A percentile compares a stretch with the other conserved stretches of the same genome.
phyloP scores from a whole-genome alignment of 2,329 filamentous ascomycete species.

The Ophiostoma montium region DNA sequence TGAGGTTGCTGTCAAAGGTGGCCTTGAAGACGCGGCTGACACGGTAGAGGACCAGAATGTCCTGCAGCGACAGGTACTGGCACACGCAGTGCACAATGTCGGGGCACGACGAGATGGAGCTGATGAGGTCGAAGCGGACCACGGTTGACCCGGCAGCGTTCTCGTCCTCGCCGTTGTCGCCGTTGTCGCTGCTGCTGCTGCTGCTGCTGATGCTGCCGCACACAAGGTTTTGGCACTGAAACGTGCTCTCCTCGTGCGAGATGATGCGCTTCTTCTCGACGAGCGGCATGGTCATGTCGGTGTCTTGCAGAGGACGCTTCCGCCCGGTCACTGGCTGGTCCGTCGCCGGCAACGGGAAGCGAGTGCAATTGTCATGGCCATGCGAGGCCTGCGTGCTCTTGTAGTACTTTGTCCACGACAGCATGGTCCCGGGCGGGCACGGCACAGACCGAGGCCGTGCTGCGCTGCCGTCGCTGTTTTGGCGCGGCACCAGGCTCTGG shows the following conservation, averaged over 20 bases:
- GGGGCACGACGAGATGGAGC: slow-evolving; percentile 27
- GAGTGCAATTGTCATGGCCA: too few species aligned
- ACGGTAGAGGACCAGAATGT: slow-evolving; percentile 50
- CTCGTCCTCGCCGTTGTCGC: not conserved
- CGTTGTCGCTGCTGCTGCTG: not conserved
- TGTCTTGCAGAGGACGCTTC: not conserved
- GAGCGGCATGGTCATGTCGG: not conserved
- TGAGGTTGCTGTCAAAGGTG: slow-evolving; percentile 44
- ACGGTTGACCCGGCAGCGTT: not conserved
- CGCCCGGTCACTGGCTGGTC: too few species aligned
- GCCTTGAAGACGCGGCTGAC: slow-evolving; percentile 49
- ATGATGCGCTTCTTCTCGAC: not conserved
- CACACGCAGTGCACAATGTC: slow-evolving; percentile 42
- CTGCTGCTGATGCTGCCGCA: too few species aligned
- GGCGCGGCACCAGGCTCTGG: slow-evolving; percentile 4
- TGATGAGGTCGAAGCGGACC: slow-evolving; percentile 27
- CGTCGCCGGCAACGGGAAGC: too few species aligned
- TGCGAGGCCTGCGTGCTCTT: not conserved
- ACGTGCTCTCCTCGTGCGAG: not conserved
- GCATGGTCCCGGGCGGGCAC: slow-evolving; percentile 1
- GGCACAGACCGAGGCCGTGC: not conserved
- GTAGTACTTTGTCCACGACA: slow-evolving; percentile 15
- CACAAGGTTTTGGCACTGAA: not conserved
- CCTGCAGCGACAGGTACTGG: slow-evolving; percentile 36
- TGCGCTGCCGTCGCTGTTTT: not conserved